Evolutionary conservation across 768 basidiomycete species (phyloP).

Genomic region (Leccinellum albellum): DNA sequence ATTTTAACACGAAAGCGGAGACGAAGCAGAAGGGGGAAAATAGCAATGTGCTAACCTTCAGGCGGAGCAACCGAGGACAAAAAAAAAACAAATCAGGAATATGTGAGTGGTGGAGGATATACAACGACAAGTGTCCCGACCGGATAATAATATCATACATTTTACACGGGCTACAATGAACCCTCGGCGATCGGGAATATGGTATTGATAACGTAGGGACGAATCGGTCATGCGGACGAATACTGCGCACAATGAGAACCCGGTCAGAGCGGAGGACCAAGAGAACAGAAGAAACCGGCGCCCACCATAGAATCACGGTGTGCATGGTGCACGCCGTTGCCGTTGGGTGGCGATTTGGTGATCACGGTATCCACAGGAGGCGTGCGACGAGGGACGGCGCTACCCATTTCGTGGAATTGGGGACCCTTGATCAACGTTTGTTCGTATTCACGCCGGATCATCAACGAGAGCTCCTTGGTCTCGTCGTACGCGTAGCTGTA

Average conservation of each 20-base stretch:
- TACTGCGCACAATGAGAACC: slow-evolving; percentile 13
- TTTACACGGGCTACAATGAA: slow-evolving; percentile 18
- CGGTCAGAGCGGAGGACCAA: slow-evolving; percentile 11
- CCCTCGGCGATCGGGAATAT: slow-evolving; percentile 17
- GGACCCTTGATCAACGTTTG: slow-evolving; percentile 37
- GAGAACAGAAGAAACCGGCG: background rate
- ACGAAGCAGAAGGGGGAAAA: slow-evolving; percentile 5
- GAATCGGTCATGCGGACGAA: slow-evolving; percentile 19
- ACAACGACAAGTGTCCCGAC: slow-evolving; percentile 9
- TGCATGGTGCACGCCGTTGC: slow-evolving; percentile 13
- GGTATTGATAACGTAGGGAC: slow-evolving; percentile 24
- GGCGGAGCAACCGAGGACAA: background rate
- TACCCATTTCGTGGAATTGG: slow-evolving; percentile 41
- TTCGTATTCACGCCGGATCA: slow-evolving; percentile 53
- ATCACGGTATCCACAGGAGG: slow-evolving; percentile 15
- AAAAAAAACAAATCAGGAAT: slow-evolving; percentile 1
- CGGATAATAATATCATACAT: slow-evolving; percentile 24
- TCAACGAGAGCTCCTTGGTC: slow-evolving; percentile 69
- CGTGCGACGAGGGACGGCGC: slow-evolving; percentile 26
- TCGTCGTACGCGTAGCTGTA: slow-evolving; percentile 88
- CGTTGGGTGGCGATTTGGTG: slow-evolving; percentile 11
- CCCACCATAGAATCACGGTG: slow-evolving; percentile 23
- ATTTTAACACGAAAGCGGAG: slow-evolving; percentile 5
- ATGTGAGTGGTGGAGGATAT: slow-evolving; percentile 8
- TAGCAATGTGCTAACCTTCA: slow-evolving; percentile 18